Conservation (phyloP, 345 rosid species). For the Streptanthus diversifolius region DNA sequence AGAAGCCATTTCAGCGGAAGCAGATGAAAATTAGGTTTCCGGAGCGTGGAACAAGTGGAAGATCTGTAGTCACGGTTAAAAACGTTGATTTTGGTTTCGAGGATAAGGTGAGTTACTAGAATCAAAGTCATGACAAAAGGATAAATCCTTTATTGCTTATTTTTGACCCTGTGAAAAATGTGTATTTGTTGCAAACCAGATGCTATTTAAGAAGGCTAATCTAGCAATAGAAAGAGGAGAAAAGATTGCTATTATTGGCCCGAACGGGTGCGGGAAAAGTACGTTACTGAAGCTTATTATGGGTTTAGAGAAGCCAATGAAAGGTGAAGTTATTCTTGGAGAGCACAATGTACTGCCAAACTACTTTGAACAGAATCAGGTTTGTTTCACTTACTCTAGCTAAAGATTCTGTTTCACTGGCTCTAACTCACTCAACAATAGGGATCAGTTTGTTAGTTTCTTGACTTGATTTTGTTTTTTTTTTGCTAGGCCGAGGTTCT, state of each 20-base stretch:
- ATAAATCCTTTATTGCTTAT: not conserved
- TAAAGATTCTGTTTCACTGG: not conserved
- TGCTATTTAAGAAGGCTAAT: slow-evolving; percentile 66
- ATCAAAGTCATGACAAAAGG: not conserved
- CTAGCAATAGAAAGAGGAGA: slow-evolving; percentile 79
- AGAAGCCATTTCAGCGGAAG: slow-evolving; percentile 88
- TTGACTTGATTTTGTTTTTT: slow-evolving; percentile 7
- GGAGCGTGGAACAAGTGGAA: slow-evolving; percentile 92
- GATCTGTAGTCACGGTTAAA: slow-evolving; percentile 55
- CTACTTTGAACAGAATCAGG: slow-evolving; percentile 99
- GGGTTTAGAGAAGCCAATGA: slow-evolving; percentile 67
- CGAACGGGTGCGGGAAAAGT: slow-evolving; percentile 96
- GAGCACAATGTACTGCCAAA: slow-evolving; percentile 93
- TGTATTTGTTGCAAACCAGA: slow-evolving; percentile 38
- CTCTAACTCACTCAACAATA: not conserved
- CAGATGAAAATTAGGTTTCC: slow-evolving; percentile 96
- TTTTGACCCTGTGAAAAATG: slow-evolving; percentile 6
- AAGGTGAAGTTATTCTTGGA: slow-evolving; percentile 75
- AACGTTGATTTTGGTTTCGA: slow-evolving; percentile 72
- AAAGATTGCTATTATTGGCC: slow-evolving; percentile 86
- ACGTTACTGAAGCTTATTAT: slow-evolving; percentile 79
- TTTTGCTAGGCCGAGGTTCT: slow-evolving; percentile 84
- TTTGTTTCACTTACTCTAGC: slow-evolving; percentile 11
- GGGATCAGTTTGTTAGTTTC: not conserved
- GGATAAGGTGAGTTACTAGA: slow-evolving; percentile 54